Percentiles rank a stretch among this genome's conserved stretches.
phyloP scores from a whole-genome alignment of 768 basidiomycete species.

The Rubroboletus satanas region DNA sequence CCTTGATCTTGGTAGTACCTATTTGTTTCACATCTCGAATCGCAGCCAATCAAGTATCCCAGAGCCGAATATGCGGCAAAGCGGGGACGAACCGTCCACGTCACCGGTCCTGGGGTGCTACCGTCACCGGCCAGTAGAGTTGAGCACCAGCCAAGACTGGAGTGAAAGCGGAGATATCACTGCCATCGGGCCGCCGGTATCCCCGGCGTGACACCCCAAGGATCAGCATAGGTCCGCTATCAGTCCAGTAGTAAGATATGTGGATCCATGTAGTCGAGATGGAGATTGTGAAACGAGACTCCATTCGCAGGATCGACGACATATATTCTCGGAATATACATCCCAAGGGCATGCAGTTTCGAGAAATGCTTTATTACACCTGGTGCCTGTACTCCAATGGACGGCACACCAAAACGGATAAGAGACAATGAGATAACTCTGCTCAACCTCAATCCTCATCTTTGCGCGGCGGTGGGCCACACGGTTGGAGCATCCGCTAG shows the following conservation, averaged over 20 bases:
- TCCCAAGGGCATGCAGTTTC: not conserved
- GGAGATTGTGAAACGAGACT: not conserved
- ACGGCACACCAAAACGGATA: not conserved
- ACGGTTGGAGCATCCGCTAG: conserved; percentile 92
- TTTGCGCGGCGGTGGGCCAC: conserved; percentile 87
- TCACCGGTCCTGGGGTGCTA: not conserved
- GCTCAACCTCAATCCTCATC: conserved; percentile 58
- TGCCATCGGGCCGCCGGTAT: too few relatives aligned
- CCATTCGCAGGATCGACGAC: conserved; percentile 1
- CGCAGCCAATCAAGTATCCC: not conserved
- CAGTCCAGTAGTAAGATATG: not conserved
- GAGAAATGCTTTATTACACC: not conserved
- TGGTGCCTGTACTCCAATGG: not conserved
- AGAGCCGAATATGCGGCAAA: not conserved
- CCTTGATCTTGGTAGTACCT: not conserved
- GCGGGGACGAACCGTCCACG: not conserved
- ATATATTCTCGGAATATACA: not conserved
- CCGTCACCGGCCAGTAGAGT: not conserved
- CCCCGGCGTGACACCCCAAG: not conserved
- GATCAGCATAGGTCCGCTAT: not conserved
- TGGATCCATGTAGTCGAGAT: not conserved
- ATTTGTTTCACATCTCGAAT: not conserved
- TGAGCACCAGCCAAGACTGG: not conserved
- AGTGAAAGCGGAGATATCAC: not conserved
- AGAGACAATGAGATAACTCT: not conserved